A percentile compares a stretch with the other conserved stretches of the same genome.
These are phyloP conservation scores for Vitis cinerea DNA, from an alignment of 164 flowering plant species.

Conservation along the genomic window DNA sequence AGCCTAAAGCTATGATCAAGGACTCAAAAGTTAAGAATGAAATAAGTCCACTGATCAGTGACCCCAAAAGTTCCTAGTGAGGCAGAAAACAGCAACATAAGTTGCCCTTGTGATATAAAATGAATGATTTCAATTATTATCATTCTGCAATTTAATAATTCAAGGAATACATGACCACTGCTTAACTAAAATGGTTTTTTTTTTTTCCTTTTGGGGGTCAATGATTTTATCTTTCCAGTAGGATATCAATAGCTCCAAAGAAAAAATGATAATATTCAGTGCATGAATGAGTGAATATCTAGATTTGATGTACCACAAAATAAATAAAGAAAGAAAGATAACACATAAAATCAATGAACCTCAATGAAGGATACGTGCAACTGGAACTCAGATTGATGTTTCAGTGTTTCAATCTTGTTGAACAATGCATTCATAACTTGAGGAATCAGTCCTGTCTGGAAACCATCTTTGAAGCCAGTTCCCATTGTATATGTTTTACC, in stretches of 20 bases:
- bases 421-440: conserved; percentile 70
- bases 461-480: conserved; percentile 62
- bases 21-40: too few relatives aligned
- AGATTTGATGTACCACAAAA: too few relatives aligned
- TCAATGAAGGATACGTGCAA: conserved; percentile 84
- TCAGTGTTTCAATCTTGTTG: conserved; percentile 59
- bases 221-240: neutral
- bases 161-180: neutral
- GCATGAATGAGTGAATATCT: neutral
- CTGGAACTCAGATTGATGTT: conserved; percentile 73
- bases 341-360: conserved; percentile 36
- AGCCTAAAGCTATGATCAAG: too few relatives aligned
- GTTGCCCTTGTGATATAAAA: too few relatives aligned
- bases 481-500: conserved; percentile 96
- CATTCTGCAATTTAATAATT: neutral
- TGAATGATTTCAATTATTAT: too few relatives aligned
- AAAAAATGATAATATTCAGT: neutral
- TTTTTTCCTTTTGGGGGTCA: neutral
- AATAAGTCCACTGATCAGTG: too few relatives aligned
- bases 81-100: too few relatives aligned
- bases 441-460: conserved; percentile 67
- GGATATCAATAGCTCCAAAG: neutral
- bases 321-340: neutral
- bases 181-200: neutral
- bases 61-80: too few relatives aligned